Evolutionary conservation across 768 basidiomycete genomes (phyloP).

Genomic region (Cytidiella melzeri): DNA sequence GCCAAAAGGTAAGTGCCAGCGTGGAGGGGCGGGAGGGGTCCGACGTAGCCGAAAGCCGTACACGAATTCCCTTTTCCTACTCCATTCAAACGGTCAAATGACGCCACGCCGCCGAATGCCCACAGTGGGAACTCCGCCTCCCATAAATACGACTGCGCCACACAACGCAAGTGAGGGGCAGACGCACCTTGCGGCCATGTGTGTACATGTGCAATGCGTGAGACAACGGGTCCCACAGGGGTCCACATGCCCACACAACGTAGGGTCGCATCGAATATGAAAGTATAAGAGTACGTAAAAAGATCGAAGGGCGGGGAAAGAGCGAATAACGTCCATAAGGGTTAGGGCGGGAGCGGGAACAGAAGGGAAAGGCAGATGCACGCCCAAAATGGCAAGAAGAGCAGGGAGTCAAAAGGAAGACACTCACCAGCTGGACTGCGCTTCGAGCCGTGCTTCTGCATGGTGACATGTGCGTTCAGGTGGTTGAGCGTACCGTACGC

Average conservation of each 20-base stretch:
- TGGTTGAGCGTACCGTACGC: slow-evolving; percentile 95
- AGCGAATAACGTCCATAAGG: not conserved
- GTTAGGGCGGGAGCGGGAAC: not conserved
- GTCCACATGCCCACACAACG: not conserved
- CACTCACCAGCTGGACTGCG: slow-evolving; percentile 80
- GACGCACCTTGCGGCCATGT: not conserved
- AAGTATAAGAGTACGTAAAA: not conserved
- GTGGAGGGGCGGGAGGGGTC: no score
- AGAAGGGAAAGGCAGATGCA: slow-evolving; percentile 3
- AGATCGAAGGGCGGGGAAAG: not conserved
- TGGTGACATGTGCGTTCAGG: slow-evolving; percentile 95
- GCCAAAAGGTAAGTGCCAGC: no score
- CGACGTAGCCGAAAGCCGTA: no score
- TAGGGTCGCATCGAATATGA: no score
- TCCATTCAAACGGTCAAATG: no score
- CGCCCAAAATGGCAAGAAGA: slow-evolving; percentile 7
- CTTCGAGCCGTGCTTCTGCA: slow-evolving; percentile 94
- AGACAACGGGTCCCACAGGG: not conserved
- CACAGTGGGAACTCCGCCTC: no score
- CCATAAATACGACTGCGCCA: no score
- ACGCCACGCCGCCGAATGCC: no score
- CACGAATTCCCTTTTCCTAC: no score
- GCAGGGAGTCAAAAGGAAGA: slow-evolving; percentile 14
- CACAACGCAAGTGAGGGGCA: no score
- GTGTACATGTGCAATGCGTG: not conserved